Conservation (phyloP, 2,329 filamentous ascomycete genomes). For the Plenodomus lindquistii region DNA sequence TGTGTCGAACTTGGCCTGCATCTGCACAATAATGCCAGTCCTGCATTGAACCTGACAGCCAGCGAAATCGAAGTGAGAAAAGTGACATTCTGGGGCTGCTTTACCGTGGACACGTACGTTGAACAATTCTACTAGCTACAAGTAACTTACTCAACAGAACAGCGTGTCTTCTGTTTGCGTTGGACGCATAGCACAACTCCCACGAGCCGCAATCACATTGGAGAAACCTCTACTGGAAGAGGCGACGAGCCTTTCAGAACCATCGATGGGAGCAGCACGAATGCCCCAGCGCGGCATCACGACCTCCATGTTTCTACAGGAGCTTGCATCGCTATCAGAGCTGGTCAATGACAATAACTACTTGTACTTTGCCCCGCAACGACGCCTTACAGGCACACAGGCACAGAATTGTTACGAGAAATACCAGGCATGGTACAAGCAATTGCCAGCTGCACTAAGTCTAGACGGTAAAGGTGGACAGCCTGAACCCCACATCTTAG, state of each 20-base stretch:
- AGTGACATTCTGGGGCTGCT: constrained; percentile 59
- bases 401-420: constrained; percentile 68
- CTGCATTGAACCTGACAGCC: constrained; percentile 37
- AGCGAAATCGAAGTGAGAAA: constrained; percentile 54
- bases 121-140: background rate
- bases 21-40: constrained; percentile 46
- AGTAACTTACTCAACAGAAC: background rate
- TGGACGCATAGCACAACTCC: constrained; percentile 53
- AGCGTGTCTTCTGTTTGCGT: constrained; percentile 52
- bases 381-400: constrained; percentile 65
- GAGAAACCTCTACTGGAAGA: constrained; percentile 61
- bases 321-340: constrained; percentile 73
- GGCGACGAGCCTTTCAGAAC: constrained; percentile 54
- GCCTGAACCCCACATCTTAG: constrained; percentile 73
- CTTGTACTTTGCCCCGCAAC: constrained; percentile 71
- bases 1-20: constrained; percentile 74
- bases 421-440: constrained; percentile 73
- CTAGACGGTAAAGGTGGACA: constrained; percentile 50
- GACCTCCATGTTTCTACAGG: constrained; percentile 45
- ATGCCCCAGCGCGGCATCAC: constrained; percentile 22
- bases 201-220: constrained; percentile 53
- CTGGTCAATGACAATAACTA: constrained; percentile 73
- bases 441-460: constrained; percentile 65
- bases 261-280: constrained; percentile 12
- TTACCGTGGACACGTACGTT: constrained; percentile 53